A percentile compares a stretch with the other conserved stretches of the same genome.
These are phyloP conservation scores for Aspergillus sp. DNA, from an alignment of 2,329 filamentous ascomycete genomes.

Conservation along the genomic window DNA sequence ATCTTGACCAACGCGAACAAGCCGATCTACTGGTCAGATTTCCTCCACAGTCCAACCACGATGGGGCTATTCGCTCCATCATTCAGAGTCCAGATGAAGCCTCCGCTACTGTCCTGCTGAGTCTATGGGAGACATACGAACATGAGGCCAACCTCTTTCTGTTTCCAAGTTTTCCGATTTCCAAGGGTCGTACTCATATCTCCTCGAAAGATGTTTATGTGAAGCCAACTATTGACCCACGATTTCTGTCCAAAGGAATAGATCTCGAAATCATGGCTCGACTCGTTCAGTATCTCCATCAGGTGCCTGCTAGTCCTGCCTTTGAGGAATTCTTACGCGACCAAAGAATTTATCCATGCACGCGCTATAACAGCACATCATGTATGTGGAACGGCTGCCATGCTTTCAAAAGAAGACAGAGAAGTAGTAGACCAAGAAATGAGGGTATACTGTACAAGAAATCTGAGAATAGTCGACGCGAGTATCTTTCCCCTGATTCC, in stretches of 20 bases:
- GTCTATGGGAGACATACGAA: slow-evolving; percentile 1
- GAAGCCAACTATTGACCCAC: slow-evolving; percentile 3
- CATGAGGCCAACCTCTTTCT: slow-evolving; percentile 3
- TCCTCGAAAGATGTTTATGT: not conserved
- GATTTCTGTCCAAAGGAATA: slow-evolving; percentile 4
- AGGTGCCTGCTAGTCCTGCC: not conserved
- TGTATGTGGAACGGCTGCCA: slow-evolving; percentile 15
- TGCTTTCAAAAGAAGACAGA: slow-evolving; percentile 24
- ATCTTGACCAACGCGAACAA: slow-evolving; percentile 5
- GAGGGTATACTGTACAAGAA: slow-evolving; percentile 26
- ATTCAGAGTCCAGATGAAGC: slow-evolving; percentile 6
- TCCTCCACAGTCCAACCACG: not conserved
- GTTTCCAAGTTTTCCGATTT: slow-evolving; percentile 10
- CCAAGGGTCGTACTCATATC: slow-evolving; percentile 9
- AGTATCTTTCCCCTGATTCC: slow-evolving; percentile 33
- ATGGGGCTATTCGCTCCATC: slow-evolving; percentile 4
- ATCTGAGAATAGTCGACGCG: slow-evolving; percentile 32
- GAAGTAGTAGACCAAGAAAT: slow-evolving; percentile 28
- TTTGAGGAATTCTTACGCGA: slow-evolving; percentile 6
- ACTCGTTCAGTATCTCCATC: slow-evolving; percentile 5
- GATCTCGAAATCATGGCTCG: slow-evolving; percentile 13
- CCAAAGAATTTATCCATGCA: slow-evolving; percentile 6
- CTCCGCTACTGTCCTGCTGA: not conserved
- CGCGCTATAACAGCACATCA: slow-evolving; percentile 7
- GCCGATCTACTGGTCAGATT: not conserved